Percentiles rank a stretch among this genome's conserved stretches.
These are phyloP conservation scores for Mortierella hygrophila DNA, from an alignment of 192 early-diverging fungal genomes.

Conservation along the genomic window DNA sequence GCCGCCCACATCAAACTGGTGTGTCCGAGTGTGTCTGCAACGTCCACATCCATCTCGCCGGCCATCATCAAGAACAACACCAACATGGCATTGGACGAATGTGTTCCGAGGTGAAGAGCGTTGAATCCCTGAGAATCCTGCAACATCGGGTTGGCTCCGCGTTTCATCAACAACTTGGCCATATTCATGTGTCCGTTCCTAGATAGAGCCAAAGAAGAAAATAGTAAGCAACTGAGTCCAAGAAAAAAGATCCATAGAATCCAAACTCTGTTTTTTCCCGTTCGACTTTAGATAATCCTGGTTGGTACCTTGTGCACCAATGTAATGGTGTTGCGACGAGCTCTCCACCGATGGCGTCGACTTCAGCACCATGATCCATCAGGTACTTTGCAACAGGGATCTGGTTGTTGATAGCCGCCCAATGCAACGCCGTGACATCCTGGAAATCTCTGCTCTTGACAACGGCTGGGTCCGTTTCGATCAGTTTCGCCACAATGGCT, in stretches of 20 bases:
- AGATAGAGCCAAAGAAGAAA: constrained; percentile 24
- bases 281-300: constrained; percentile 6
- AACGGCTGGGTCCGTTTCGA: constrained; percentile 66
- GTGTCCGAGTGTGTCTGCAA: constrained; percentile 78
- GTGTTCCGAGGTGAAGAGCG: constrained; percentile 88
- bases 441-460: constrained; percentile 73
- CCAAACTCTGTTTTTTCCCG: background rate
- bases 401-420: constrained; percentile 85
- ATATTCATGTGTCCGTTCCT: constrained; percentile 81
- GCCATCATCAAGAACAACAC: constrained; percentile 79
- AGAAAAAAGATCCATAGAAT: background rate
- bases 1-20: constrained; percentile 97
- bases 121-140: constrained; percentile 92
- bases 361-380: constrained; percentile 80
- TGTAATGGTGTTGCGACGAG: constrained; percentile 90
- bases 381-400: constrained; percentile 80
- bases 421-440: constrained; percentile 85
- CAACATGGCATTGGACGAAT: constrained; percentile 84
- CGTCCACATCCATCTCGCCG: constrained; percentile 80
- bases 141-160: constrained; percentile 80
- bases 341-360: constrained; percentile 83
- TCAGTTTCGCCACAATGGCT: constrained; percentile 61
- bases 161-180: constrained; percentile 78
- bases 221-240: background rate
- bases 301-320: constrained; percentile 85